Base-by-base conservation (phyloP, 441 rosid genomes). In the Arabidopsis lyrata region DNA sequence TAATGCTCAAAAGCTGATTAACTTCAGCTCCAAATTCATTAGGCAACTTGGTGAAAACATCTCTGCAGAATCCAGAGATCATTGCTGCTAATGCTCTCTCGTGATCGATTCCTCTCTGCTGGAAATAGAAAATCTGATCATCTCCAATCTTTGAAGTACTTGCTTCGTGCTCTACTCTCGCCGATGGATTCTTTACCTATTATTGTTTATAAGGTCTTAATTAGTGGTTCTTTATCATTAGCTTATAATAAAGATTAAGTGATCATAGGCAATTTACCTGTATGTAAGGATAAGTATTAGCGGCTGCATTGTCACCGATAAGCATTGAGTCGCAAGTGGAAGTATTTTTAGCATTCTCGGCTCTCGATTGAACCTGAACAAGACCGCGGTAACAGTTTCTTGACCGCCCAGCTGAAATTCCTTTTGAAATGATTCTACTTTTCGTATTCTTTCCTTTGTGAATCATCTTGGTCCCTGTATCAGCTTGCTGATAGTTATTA, bases 61-160 rank as follows among this genome's bases (percentile, higher is more conserved):
- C 97, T 6, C 80, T 86, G 85, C 98, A 95, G 72, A 91, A 95
- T 48, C 99, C 98, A 13, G 97, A 92, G 59, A 95, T 88, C 96
- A 91, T 95, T 9, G 98, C 99, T 1, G 98, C 98, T 96, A 95
- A 88, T 10, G 98, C 99, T 77, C 82, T 95, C 91, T 95, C 97
- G 0, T 87, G 88, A 80, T 91, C 97, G 0, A 95, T 84, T 31
- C 98, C 96, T 77, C 98, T 90, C 64, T 95, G 99, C 77, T 91
- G 99, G 74, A 95, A 95, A 88, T 90, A 95, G 84, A 95, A 95
- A 15, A 95, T 85, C 83, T 95, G 98, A 82, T 91, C 98, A 83
- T 91, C 97, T 10, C 93, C 90, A 0, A 92, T 95, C 83, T 92
- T 95, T 2, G 98, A 95, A 20, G 99, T 92, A 83, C 91, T 92